Evolutionary conservation across 2,329 filamentous ascomycete genomes (phyloP).

Genomic region (Fusarium torulosum): DNA sequence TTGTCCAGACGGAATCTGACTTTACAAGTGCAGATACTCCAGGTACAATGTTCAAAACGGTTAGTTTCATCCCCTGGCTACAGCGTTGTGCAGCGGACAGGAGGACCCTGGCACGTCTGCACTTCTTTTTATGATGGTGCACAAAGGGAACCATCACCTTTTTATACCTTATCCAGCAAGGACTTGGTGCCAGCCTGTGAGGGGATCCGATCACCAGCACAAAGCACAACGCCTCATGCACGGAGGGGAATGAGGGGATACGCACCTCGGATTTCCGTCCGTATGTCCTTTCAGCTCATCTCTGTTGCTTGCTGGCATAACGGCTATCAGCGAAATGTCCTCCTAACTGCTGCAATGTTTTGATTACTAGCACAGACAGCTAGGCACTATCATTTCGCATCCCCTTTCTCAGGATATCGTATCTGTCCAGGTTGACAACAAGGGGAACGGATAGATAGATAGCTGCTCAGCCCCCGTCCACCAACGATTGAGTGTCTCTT

Average conservation of each 20-base stretch:
- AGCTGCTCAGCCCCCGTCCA: slow-evolving; percentile 42
- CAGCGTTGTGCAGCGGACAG: slow-evolving; percentile 38
- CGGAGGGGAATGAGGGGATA: slow-evolving; percentile 35
- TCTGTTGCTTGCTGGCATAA: not conserved
- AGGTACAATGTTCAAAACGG: slow-evolving; percentile 30
- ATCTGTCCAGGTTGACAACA: slow-evolving; percentile 24
- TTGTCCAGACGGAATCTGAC: slow-evolving; percentile 28
- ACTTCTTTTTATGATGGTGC: slow-evolving; percentile 37
- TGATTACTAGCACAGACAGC: not conserved
- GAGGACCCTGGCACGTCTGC: slow-evolving; percentile 38
- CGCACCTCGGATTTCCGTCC: slow-evolving; percentile 12
- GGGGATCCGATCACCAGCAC: slow-evolving; percentile 40
- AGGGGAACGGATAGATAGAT: slow-evolving; percentile 25
- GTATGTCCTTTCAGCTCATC: slow-evolving; percentile 22
- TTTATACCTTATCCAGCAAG: slow-evolving; percentile 42
- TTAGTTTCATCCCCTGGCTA: slow-evolving; percentile 33
- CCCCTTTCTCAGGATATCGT: slow-evolving; percentile 12
- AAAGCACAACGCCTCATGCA: slow-evolving; percentile 39
- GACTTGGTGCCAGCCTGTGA: slow-evolving; percentile 27
- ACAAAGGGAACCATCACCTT: slow-evolving; percentile 32
- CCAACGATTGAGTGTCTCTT: slow-evolving; percentile 42
- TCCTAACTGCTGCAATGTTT: not conserved
- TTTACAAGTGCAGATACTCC: slow-evolving; percentile 25
- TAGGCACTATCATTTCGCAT: slow-evolving; percentile 17
- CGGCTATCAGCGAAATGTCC: not conserved